Conservation (phyloP, 768 basidiomycete species). For the Flagelloscypha sp. region DNA sequence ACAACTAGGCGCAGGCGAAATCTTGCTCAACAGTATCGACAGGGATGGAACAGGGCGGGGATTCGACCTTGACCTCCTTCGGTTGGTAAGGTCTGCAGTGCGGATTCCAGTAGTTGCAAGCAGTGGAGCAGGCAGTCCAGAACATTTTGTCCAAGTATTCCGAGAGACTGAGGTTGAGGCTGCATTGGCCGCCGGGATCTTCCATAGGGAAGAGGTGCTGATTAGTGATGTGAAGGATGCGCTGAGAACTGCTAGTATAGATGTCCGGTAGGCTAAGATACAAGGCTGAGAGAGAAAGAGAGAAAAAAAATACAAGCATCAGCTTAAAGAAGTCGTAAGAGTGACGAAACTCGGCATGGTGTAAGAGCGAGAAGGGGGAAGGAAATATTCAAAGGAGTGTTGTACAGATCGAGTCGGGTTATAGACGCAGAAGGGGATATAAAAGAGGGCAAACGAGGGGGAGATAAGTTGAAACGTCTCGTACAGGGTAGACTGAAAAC, state of each 20-base stretch:
- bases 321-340: conserved; percentile 11
- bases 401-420: conserved; percentile 7
- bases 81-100: conserved; percentile 66
- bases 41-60: conserved; percentile 89
- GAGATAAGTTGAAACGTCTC: background rate
- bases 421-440: conserved; percentile 6
- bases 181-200: conserved; percentile 93
- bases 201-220: conserved; percentile 82
- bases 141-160: conserved; percentile 89
- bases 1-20: conserved; percentile 86
- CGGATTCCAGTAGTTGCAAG: conserved; percentile 91
- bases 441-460: conserved; percentile 6
- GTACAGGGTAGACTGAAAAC: conserved; percentile 7
- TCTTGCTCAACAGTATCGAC: conserved; percentile 93
- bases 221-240: conserved; percentile 74
- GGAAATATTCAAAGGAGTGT: conserved; percentile 12
- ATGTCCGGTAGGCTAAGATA: conserved; percentile 36
- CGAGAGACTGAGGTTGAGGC: conserved; percentile 74
- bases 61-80: conserved; percentile 81
- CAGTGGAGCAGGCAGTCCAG: conserved; percentile 78
- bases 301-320: conserved; percentile 12
- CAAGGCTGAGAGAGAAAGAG: conserved; percentile 21
- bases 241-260: conserved; percentile 39
- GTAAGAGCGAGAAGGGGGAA: conserved; percentile 12
- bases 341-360: conserved; percentile 13